Evolutionary conservation across 2,329 filamentous ascomycete species (phyloP), one percentile per base, ranked within the genome.

Genomic region (Colletotrichum salicis): DNA sequence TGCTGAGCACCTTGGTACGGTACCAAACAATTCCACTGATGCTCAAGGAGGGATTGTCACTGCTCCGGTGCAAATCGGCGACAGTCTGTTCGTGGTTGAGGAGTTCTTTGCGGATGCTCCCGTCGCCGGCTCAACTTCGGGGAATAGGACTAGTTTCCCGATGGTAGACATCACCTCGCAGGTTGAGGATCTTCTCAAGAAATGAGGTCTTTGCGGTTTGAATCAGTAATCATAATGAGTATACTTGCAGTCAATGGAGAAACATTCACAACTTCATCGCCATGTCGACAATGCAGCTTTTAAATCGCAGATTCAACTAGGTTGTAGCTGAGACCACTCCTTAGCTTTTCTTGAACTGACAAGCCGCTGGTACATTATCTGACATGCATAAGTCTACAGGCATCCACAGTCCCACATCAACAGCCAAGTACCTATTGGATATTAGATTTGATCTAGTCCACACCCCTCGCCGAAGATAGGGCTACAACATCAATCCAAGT

Each of bases 1-100:
- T 3, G 82, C 82, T 3, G 78, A 82, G 74, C 78, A 81, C 24
- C 52, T 84, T 11, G 82, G 82, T 0, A 76, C 75, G 0, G 75
- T 83, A 0, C 64, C 79, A 15, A 79, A 77, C 27, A 67, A 70
- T 5, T 71, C 69, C 6, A 22, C 65, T 2, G 64, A 52, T 29
- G 65, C 69, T 12, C 69, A 69, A 24, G 69, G 71, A 8, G 71
- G 69, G 1, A 54, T 48, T 12, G 48, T 71, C 37, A 67, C 70
- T 13, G 56, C 64, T 7, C 29, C 69, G 13, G 64, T 73, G 11
- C 69, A 73, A 29, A 57, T 77, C 68, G 68, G 71, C 19, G 33
- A 69, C 5, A 64, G 48, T 2, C 19, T 73, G 27, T 73, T 68
- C 56, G 54, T 64, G 60, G 60, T 69, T n/a, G 64, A 72, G 52